Conservation (phyloP, 2,329 filamentous ascomycete species). For the Ceratocystis harringtonii region DNA sequence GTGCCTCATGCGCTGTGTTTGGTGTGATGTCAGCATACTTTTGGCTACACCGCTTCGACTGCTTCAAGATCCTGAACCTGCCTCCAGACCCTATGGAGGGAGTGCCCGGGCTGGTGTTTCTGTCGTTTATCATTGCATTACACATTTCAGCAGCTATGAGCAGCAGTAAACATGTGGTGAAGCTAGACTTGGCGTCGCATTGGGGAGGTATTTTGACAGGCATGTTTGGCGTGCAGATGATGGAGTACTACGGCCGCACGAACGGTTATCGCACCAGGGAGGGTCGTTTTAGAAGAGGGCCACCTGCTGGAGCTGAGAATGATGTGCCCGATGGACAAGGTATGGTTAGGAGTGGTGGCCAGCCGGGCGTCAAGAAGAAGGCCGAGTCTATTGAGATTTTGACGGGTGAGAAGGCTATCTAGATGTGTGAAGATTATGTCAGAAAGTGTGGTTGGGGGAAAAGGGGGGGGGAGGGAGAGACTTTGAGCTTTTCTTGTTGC, state of each 20-base stretch:
- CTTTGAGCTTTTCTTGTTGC: not conserved
- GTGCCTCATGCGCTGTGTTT: slow-evolving; percentile 50
- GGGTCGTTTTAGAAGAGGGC: slow-evolving; percentile 13
- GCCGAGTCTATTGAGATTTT: slow-evolving; percentile 17
- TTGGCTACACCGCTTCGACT: slow-evolving; percentile 41
- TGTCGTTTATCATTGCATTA: slow-evolving; percentile 36
- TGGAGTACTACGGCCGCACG: slow-evolving; percentile 20
- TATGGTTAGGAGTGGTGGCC: not conserved
- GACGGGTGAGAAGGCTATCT: slow-evolving; percentile 15
- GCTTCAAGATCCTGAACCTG: slow-evolving; percentile 42
- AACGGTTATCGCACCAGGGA: slow-evolving; percentile 14
- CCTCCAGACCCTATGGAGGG: slow-evolving; percentile 38
- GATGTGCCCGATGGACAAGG: not conserved
- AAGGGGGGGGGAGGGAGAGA: not conserved
- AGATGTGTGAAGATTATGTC: not conserved
- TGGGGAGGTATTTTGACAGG: slow-evolving; percentile 37
- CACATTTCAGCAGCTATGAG: slow-evolving; percentile 35
- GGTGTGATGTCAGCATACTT: slow-evolving; percentile 49
- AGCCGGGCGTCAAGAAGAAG: slow-evolving; percentile 2
- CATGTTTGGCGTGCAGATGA: slow-evolving; percentile 27
- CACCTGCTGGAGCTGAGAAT: not conserved
- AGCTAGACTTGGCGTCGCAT: slow-evolving; percentile 41
- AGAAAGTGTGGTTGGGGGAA: not conserved
- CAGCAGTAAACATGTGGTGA: slow-evolving; percentile 29
- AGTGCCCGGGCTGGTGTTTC: slow-evolving; percentile 39